Evolutionary conservation across 2,329 filamentous ascomycete genomes (phyloP).

Genomic region (Fusarium robinianum): DNA sequence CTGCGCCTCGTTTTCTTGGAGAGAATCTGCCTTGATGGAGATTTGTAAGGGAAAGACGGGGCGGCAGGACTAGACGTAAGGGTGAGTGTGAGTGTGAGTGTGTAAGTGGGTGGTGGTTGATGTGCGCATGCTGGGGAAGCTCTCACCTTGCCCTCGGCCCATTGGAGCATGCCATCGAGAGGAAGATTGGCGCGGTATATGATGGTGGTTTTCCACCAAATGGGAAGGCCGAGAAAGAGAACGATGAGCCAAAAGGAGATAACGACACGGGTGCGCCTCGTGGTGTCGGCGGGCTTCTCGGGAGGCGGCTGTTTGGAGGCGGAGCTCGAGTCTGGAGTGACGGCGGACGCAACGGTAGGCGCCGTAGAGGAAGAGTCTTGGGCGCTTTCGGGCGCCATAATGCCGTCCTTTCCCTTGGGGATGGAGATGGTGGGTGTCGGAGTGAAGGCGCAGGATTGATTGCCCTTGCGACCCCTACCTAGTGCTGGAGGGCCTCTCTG

Average conservation of each 20-base stretch:
- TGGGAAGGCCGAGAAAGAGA: conserved; percentile 79
- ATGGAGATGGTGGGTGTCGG: not conserved
- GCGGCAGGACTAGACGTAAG: conserved; percentile 69
- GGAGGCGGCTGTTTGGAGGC: conserved; percentile 64
- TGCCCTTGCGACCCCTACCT: conserved; percentile 14
- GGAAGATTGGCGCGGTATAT: conserved; percentile 88
- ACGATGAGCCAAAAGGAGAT: conserved; percentile 91
- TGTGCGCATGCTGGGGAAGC: not conserved
- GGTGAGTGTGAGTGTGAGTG: conserved; percentile 5
- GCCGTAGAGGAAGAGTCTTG: conserved; percentile 23
- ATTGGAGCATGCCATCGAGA: conserved; percentile 82
- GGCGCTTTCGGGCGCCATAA: conserved; percentile 33
- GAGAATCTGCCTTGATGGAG: conserved; percentile 69
- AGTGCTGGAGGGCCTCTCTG: conserved; percentile 19
- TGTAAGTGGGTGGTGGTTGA: no score
- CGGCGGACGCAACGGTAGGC: conserved; percentile 18
- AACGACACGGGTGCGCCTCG: conserved; percentile 74
- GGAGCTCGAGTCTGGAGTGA: conserved; percentile 7
- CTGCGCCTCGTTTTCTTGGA: conserved; percentile 70
- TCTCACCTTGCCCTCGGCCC: conserved; percentile 84
- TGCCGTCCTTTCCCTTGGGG: conserved; percentile 12
- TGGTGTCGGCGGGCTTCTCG: conserved; percentile 71
- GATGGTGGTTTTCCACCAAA: conserved; percentile 95
- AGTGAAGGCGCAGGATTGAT: conserved; percentile 11
- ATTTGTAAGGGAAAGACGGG: conserved; percentile 88